A percentile compares a stretch with the other conserved stretches of the same genome.
Conservation (phyloP, 306 rosid genomes). For the Citrullus amarus region DNA sequence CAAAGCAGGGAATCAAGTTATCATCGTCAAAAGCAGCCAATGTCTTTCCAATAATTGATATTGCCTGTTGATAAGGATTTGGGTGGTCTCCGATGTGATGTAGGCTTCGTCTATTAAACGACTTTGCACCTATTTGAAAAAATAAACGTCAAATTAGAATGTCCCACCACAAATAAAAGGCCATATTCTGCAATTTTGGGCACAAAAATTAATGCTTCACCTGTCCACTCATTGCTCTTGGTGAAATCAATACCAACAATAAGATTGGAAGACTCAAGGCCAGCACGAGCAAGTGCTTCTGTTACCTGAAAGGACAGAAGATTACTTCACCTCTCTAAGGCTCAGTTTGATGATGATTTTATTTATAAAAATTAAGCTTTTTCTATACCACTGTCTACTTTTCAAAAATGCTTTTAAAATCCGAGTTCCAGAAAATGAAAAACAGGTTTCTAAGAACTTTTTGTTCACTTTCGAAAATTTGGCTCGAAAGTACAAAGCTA, state of each 20-base stretch:
- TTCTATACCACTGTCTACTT: not conserved
- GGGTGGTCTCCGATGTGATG: slow-evolving; percentile 63
- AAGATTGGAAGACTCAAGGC: slow-evolving; percentile 95
- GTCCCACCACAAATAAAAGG: slow-evolving; percentile 15
- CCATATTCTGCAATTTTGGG: not conserved
- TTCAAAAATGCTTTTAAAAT: not conserved
- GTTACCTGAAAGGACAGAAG: slow-evolving; percentile 49
- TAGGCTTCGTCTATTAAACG: slow-evolving; percentile 59
- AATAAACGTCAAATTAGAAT: slow-evolving; percentile 18
- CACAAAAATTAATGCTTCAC: slow-evolving; percentile 15
- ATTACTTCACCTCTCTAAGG: not conserved
- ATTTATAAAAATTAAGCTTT: not conserved
- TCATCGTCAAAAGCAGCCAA: slow-evolving; percentile 84
- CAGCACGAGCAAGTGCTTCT: slow-evolving; percentile 81
- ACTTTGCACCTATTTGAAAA: slow-evolving; percentile 42
- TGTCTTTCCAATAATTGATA: slow-evolving; percentile 86
- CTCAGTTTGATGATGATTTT: not conserved
- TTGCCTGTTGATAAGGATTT: slow-evolving; percentile 92
- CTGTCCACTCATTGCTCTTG: slow-evolving; percentile 99
- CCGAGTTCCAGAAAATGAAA: not conserved
- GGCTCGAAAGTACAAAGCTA: not conserved
- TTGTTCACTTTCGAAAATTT: not conserved
- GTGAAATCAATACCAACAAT: slow-evolving; percentile 92
- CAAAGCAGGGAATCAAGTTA: slow-evolving; percentile 87
- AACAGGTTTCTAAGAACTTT: not conserved